These are phyloP conservation scores for Saraca asoca DNA, from an alignment of 331 rosid species.

Conservation along the genomic window DNA sequence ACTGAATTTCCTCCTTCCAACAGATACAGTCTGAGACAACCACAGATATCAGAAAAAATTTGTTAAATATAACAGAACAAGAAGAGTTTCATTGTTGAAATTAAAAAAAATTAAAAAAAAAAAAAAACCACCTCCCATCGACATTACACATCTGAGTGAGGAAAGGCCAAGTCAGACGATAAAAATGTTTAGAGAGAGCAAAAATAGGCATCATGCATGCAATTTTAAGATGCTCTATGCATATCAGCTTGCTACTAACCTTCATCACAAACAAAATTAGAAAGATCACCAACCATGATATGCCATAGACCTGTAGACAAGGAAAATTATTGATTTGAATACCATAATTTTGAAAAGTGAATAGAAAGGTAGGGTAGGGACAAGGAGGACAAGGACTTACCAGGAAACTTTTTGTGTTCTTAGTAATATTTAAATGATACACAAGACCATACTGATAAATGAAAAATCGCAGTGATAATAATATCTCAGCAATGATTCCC, in stretches of 20 bases:
- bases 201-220: background rate
- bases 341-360: conserved; percentile 12
- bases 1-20: conserved; percentile 79
- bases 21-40: conserved; percentile 60
- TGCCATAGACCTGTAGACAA: conserved; percentile 78
- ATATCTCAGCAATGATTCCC: conserved; percentile 65
- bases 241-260: conserved; percentile 56
- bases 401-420: conserved; percentile 55
- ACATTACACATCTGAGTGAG: too few species aligned
- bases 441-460: conserved; percentile 88
- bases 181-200: conserved; percentile 1
- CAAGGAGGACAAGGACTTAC: conserved; percentile 55
- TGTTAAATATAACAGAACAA: conserved; percentile 22
- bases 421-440: conserved; percentile 70
- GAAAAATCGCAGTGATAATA: conserved; percentile 82
- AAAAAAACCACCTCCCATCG: too few species aligned
- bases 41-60: background rate
- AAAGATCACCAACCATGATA: conserved; percentile 94
- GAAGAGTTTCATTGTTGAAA: too few species aligned
- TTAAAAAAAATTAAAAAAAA: too few species aligned
- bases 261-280: conserved; percentile 89
- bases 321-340: conserved; percentile 12
- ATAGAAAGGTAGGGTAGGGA: conserved; percentile 6
- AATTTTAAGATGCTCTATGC: conserved; percentile 23
- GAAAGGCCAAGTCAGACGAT: background rate